phyloP scores from a whole-genome alignment of 1,284 basidiomycete species.

The Trichosporon sp. region DNA sequence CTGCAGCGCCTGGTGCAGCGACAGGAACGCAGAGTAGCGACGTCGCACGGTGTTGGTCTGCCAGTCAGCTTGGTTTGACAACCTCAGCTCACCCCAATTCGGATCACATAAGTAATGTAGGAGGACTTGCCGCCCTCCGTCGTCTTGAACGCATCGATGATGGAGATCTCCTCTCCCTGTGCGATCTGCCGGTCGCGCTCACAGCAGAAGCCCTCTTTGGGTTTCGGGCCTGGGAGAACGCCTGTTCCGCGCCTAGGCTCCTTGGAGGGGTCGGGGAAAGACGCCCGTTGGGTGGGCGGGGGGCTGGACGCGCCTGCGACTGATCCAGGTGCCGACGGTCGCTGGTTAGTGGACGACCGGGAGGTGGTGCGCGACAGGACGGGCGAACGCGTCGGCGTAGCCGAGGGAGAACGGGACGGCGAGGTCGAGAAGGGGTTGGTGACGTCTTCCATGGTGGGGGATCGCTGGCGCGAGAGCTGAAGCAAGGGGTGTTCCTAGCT shows the following conservation, averaged over 20 bases:
- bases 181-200: slow-evolving; percentile 44
- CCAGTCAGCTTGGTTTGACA: background rate
- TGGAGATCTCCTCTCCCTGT: slow-evolving; percentile 51
- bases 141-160: slow-evolving; percentile 93
- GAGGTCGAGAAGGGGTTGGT: slow-evolving; percentile 20
- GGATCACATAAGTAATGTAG: slow-evolving; percentile 93
- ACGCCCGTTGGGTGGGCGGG: slow-evolving; percentile 45
- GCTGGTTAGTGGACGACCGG: slow-evolving; percentile 7
- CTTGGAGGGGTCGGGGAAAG: slow-evolving; percentile 45
- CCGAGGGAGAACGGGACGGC: slow-evolving; percentile 8
- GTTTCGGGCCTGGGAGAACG: slow-evolving; percentile 39
- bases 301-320: slow-evolving; percentile 37
- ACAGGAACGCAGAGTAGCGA: slow-evolving; percentile 96
- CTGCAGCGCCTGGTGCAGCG: slow-evolving; percentile 74
- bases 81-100: slow-evolving; percentile 66
- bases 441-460: slow-evolving; percentile 19
- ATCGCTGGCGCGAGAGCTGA: background rate
- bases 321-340: background rate
- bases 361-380: slow-evolving; percentile 19
- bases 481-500: background rate
- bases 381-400: slow-evolving; percentile 8
- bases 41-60: slow-evolving; percentile 80
- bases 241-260: slow-evolving; percentile 33
- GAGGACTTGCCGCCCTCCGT: slow-evolving; percentile 75
- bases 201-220: slow-evolving; percentile 47